Percentiles rank a stretch among this genome's conserved stretches.
These are phyloP conservation scores for Parathielavia appendiculata DNA, from an alignment of 495 filamentous ascomycete genomes.

Conservation along the genomic window DNA sequence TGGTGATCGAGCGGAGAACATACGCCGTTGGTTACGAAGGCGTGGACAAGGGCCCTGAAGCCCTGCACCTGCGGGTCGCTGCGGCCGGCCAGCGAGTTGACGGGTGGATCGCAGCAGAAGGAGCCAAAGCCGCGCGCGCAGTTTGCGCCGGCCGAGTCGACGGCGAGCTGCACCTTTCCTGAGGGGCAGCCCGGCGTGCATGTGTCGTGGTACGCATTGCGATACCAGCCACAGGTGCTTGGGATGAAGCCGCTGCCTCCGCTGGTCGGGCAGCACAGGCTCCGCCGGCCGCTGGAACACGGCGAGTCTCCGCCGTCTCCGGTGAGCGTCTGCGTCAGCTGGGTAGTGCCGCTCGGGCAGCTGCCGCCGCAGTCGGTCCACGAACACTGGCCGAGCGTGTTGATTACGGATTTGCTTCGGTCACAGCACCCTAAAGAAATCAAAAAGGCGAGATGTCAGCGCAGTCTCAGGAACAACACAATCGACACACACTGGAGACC, in stretches of 20 bases:
- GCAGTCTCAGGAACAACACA: no score
- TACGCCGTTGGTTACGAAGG: neutral
- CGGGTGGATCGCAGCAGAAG: constrained; percentile 7
- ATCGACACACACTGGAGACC: no score
- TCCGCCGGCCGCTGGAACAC: constrained; percentile 1
- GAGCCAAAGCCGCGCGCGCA: constrained; percentile 1
- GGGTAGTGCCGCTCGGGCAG: neutral
- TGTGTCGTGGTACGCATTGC: constrained; percentile 6
- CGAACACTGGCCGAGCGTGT: constrained; percentile 1
- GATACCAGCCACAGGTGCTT: constrained; percentile 3
- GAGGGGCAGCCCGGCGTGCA: constrained; percentile 2
- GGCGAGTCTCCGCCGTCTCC: constrained; percentile 6
- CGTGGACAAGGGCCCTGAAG: neutral
- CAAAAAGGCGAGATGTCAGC: neutral
- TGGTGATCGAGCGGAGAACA: neutral
- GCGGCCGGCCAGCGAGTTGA: neutral
- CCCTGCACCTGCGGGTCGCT: neutral
- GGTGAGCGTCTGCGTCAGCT: neutral
- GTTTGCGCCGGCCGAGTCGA: constrained; percentile 2
- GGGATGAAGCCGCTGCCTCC: constrained; percentile 1
- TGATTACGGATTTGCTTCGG: neutral
- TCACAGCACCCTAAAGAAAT: neutral
- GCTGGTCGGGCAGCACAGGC: constrained; percentile 4
- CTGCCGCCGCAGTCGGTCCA: constrained; percentile 5
- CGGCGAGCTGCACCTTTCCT: constrained; percentile 6